Evolutionary conservation across 495 filamentous ascomycete genomes (phyloP), one percentile per base, ranked within the genome.

Genomic region (Neurospora sp.): DNA sequence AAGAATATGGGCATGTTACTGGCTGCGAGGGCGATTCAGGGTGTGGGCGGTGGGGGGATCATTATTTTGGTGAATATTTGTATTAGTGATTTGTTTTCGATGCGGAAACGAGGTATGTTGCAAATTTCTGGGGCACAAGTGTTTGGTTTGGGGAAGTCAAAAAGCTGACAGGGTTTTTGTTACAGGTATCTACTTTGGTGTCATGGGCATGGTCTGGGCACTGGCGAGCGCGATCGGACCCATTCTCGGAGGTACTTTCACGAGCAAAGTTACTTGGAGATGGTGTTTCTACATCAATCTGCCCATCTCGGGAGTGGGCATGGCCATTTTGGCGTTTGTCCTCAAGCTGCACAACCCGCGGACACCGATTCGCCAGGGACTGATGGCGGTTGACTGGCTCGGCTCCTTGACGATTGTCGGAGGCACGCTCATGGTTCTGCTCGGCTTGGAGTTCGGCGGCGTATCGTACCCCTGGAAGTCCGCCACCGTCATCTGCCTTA

Each of bases 281-380:
- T 90, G 88, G 90, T 88, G 88, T 31, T 93, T 93, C 76, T 94
- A 92, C 80, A 89, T 94, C 78, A 93, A 94, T 76, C 83, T 96
- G 70, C 93, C 93, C 3, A 86, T 94, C 68, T 89, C 89, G n/a
- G 90, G 91, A 38, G 71, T 90, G 14, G 91, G 91, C 0, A 87
- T 93, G 65, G 72, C 87, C 38, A 85, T 92, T 40, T 81, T 96
- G 22, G 78, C 89, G 45, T 85, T 93, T 75, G 91, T 93, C 79
- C 83, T 96, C 27, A 87, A 92, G 75, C 84, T 96, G 48, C 87
- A 96, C 75, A 93, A 91, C 38, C 91, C 93, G 0, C 88, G 88
- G 73, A 94, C 93, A 0, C 87, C 90, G 0, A 81, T 97, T 40
- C 70, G 83, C 3, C 86, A 89, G 41, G 94, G 94, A 3, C 79